A percentile compares a stretch with the other conserved stretches of the same genome.
Conservation (phyloP, 2,329 filamentous ascomycete species). For the Claviceps monticola region DNA sequence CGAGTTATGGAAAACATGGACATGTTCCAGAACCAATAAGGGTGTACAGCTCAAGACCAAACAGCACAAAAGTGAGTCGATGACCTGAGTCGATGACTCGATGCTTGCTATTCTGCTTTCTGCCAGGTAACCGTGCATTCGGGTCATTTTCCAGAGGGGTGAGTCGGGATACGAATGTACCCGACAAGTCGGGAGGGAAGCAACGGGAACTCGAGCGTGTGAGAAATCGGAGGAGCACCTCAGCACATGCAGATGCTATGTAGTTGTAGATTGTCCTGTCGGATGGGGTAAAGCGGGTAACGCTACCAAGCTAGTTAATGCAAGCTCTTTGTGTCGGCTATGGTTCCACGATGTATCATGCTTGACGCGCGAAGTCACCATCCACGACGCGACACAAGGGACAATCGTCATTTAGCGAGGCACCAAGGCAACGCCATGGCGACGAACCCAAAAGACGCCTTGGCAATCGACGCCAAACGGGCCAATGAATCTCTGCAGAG, state of each 20-base stretch:
- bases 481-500: no score
- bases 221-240: background rate
- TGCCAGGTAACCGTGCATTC: background rate
- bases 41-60: background rate
- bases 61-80: no score
- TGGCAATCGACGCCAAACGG: no score
- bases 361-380: constrained; percentile 2
- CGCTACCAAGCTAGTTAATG: background rate
- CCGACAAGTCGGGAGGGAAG: background rate
- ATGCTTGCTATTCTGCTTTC: no score
- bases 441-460: background rate
- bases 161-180: background rate
- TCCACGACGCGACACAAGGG: background rate
- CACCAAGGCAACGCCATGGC: constrained; percentile 1
- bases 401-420: constrained; percentile 1
- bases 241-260: background rate
- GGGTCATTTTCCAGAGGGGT: background rate
- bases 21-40: background rate
- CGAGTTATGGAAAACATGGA: background rate
- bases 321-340: background rate
- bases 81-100: no score
- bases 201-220: background rate
- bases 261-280: background rate
- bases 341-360: constrained; percentile 1
- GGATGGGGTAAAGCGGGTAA: background rate